Evolutionary conservation across 2,329 filamentous ascomycete species (phyloP), one percentile per base, ranked within the genome.

Genomic region (Cladorrhinum sp.): DNA sequence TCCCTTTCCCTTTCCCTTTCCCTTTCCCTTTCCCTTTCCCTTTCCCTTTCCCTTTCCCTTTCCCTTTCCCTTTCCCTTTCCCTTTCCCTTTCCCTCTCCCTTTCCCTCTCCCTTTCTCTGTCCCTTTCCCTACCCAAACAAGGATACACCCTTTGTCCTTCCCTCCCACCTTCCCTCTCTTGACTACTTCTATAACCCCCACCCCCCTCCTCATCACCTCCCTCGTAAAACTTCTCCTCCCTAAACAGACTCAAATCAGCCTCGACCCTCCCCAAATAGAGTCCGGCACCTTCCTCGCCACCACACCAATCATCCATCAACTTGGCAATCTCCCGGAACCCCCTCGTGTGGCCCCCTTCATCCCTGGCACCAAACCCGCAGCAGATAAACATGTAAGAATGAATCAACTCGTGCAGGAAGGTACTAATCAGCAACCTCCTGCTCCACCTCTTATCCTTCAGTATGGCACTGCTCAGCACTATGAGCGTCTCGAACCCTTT

Each of bases 401-500:
- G 85, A 52, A 88, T 85, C 66, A 88, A 79, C 72, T 89, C 86
- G 68, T 88, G 86, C 51, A 89, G 68, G 64, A 89, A 87, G 0
- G 85, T 86, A 6, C 83, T 84, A 53, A 88, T 85, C 58, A 88
- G 77, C 16, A 88, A 76, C 6, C 84, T 77, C 4, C 85, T 75
- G 69, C 85, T 85, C 70, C 85, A 88, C 53, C 75, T 77, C 13
- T 72, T 77, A 64, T 82, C 77, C 41, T 75, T 76, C n/a, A 88
- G 77, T 13, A 88, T 85, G 0, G 83, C 81, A 1, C 78, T 77
- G 3, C 85, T 87, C 12, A 88, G 74, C 3, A 86, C 80, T 54
- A 89, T 85, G 24, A 86, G 75, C 1, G 85, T 87, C 71, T 88
- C 85, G 67, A 81, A 86, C 10, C 84, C 85, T 22, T 38, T 56